These are phyloP conservation scores for Cercospora citrullina DNA, from an alignment of 2,329 filamentous ascomycete species.

Conservation along the genomic window DNA sequence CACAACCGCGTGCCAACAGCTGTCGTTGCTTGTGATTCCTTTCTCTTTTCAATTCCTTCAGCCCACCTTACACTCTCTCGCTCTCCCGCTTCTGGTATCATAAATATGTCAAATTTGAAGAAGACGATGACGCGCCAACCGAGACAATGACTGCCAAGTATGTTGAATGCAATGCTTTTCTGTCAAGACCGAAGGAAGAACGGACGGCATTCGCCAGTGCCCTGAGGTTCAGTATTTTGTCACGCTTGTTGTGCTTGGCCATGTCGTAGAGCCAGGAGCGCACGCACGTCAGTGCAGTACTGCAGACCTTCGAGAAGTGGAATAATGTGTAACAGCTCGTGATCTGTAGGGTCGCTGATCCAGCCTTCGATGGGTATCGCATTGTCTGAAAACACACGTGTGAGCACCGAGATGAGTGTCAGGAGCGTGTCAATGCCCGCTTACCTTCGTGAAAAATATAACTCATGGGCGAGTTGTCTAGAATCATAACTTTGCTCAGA, in stretches of 20 bases:
- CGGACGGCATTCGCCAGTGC: neutral
- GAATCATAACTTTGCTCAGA: slow-evolving; percentile 95
- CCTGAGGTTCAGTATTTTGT: neutral
- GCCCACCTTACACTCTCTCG: neutral
- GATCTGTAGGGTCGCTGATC: slow-evolving; percentile 98
- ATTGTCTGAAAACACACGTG: slow-evolving; percentile 66
- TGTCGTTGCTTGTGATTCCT: neutral
- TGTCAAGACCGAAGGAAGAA: neutral
- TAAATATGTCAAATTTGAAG: neutral
- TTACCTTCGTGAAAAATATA: slow-evolving; percentile 98
- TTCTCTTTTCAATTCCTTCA: neutral
- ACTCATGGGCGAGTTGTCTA: slow-evolving; percentile 97
- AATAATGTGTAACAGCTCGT: slow-evolving; percentile 87
- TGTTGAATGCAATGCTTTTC: neutral
- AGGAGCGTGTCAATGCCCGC: slow-evolving; percentile 31
- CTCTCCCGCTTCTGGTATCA: neutral
- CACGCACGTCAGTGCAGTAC: slow-evolving; percentile 93
- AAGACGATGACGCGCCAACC: neutral
- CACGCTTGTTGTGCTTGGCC: slow-evolving; percentile 61
- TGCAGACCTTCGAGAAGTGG: slow-evolving; percentile 91
- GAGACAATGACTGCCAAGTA: neutral
- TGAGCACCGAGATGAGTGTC: slow-evolving; percentile 10
- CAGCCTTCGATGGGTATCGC: slow-evolving; percentile 98
- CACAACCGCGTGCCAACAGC: neutral
- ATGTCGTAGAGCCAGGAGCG: slow-evolving; percentile 81